phyloP scores from a whole-genome alignment of 2,329 filamentous ascomycete species.

The Coleophoma cylindrospora region DNA sequence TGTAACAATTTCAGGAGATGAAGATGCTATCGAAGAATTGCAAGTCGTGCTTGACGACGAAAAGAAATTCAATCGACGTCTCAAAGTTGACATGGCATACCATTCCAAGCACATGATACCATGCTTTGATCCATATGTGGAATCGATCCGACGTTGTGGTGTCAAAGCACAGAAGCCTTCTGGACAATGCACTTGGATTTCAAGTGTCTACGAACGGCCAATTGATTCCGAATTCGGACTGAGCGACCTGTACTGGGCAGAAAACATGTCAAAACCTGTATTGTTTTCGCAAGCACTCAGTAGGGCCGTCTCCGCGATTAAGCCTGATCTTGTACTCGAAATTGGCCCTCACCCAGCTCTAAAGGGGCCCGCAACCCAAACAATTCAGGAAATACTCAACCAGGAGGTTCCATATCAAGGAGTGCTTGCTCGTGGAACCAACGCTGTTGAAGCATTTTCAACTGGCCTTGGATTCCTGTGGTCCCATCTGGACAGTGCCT shows the following conservation, averaged over 20 bases:
- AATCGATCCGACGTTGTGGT: neutral
- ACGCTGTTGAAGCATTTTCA: neutral
- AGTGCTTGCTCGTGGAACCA: neutral
- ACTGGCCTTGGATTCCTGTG: neutral
- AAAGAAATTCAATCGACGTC: neutral
- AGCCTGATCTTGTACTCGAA: slow-evolving; percentile 7
- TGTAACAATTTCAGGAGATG: slow-evolving; percentile 7
- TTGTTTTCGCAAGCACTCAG: slow-evolving; percentile 33
- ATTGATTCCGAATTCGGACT: neutral
- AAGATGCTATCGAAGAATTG: neutral
- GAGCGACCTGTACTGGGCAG: neutral
- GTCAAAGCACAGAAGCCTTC: neutral
- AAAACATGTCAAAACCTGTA: slow-evolving; percentile 34
- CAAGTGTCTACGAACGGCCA: neutral
- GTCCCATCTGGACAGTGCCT: neutral
- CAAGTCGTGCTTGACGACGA: slow-evolving; percentile 8
- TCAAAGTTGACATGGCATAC: slow-evolving; percentile 4
- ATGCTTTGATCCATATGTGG: neutral
- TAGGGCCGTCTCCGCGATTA: neutral
- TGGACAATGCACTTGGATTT: neutral
- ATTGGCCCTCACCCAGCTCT: neutral
- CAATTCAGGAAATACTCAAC: neutral
- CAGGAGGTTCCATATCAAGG: neutral
- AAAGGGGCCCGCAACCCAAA: neutral
- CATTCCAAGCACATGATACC: slow-evolving; percentile 1